Evolutionary conservation across 768 basidiomycete genomes (phyloP), one percentile per base, ranked within the genome.

Genomic region (Rhodotorula babjevae): DNA sequence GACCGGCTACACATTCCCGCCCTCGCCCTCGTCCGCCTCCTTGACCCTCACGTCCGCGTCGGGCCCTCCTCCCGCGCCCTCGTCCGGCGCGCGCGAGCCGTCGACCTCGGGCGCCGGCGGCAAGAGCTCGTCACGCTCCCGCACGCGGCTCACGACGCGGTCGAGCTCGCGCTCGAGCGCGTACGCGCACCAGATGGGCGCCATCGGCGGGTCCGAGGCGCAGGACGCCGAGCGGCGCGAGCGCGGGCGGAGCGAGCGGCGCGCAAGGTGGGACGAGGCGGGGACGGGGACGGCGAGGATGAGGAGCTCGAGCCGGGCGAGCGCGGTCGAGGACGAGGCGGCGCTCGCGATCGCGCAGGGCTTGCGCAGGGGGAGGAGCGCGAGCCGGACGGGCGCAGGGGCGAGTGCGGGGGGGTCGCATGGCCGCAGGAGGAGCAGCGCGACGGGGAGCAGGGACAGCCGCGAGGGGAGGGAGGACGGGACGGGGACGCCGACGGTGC

Each of bases 121-220:
- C 59, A 56, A 46, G 31, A n/a, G 49, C 46, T 42, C 42, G 46
- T 61, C 70, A 33, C 60, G 66, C 19, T 67, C 59, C 4, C 36
- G 58, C 7, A 52, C 66, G 16, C 52, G 42, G 9, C 58, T 65
- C 29, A 33, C 58, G 18, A 49, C 63, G 23, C 42, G 63, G 2
- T 70, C 69, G 56, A 61, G 33, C 8, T 70, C 69, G 21, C 33
- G 69, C 8, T 64, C 63, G 31, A 60, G 57, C 1, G 68, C 68
- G n/a, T 69, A 69, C 49, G 46, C 62, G 23, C 68, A 69, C 49
- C 62, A 69, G 23, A 49, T 49, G 5, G 68, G 63, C 21, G 61
- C 61, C 36, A 23, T 56, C 23, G 36, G 33, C 40, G 58, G 57
- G 3, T 58, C 61, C 27, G 61, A 62, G 7, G 29, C 21, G 47